A percentile compares a stretch with the other conserved stretches of the same genome.
phyloP scores from a whole-genome alignment of 305 asterid genomes.

The Fraxinus xanthoxyloides region DNA sequence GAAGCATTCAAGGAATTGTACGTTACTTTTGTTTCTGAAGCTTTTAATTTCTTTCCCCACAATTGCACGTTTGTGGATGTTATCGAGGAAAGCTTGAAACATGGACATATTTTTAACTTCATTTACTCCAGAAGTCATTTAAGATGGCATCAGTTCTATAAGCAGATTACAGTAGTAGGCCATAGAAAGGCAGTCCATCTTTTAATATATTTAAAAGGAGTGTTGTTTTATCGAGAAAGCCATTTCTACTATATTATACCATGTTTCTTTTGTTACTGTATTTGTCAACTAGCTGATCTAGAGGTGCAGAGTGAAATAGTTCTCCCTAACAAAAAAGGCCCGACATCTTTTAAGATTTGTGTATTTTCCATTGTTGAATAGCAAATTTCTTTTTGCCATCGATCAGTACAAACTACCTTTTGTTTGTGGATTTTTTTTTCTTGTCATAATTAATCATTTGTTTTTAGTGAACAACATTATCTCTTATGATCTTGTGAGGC shows the following conservation, averaged over 20 bases:
- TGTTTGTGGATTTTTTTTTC: not conserved
- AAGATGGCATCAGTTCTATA: slow-evolving; percentile 1
- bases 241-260: not conserved
- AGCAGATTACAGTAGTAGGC: not conserved
- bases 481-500: not conserved
- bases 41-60: slow-evolving; percentile 5
- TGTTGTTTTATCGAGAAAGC: slow-evolving; percentile 16
- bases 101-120: slow-evolving; percentile 1
- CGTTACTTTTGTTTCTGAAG: slow-evolving; percentile 33
- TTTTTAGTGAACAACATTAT: not conserved
- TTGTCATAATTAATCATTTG: not conserved
- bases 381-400: not conserved
- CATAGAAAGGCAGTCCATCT: not conserved
- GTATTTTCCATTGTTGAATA: not conserved
- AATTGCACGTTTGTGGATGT: not conserved
- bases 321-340: not conserved
- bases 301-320: not conserved
- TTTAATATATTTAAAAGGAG: not conserved
- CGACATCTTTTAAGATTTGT: not conserved
- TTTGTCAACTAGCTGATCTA: not conserved
- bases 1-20: slow-evolving; percentile 77
- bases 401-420: not conserved
- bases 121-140: slow-evolving; percentile 15
- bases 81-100: not conserved
- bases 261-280: not conserved